Evolutionary conservation across 116 monocot genomes (phyloP).

Genomic region (Trichopus zeylanicus): DNA sequence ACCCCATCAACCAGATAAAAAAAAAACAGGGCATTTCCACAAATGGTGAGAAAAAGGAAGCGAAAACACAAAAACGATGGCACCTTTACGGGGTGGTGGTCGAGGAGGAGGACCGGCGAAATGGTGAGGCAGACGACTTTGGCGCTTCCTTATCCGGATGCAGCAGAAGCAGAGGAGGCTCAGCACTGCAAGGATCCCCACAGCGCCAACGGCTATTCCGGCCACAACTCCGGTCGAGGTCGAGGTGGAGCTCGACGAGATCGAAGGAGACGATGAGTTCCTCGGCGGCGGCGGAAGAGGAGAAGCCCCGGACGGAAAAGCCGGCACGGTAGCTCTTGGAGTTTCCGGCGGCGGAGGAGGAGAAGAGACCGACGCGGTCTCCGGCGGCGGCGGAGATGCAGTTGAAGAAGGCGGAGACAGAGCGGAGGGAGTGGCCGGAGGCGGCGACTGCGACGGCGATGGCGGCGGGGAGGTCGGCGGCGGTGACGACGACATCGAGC

Average conservation of each 20-base stretch:
- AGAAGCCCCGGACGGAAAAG: neutral
- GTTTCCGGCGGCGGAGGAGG: constrained; percentile 1
- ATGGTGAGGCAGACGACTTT: neutral
- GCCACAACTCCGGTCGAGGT: constrained; percentile 1
- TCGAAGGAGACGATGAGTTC: neutral
- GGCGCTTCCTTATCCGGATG: constrained; percentile 9
- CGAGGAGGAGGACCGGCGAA: constrained; percentile 7
- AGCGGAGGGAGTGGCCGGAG: neutral
- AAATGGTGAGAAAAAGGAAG: neutral
- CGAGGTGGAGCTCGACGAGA: constrained; percentile 8
- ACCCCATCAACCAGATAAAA: neutral
- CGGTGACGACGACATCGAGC: constrained; percentile 4
- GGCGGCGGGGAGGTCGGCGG: constrained; percentile 3
- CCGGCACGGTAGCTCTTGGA: too few species aligned
- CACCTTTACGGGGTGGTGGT: neutral
- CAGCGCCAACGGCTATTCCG: constrained; percentile 16
- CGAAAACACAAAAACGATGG: neutral
- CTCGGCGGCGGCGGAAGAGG: neutral
- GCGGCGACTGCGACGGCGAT: neutral
- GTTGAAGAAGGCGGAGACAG: constrained; percentile 1
- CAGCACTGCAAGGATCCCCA: constrained; percentile 9
- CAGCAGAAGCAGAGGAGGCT: constrained; percentile 3
- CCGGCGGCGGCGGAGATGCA: neutral
- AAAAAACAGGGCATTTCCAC: neutral
- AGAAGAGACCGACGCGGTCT: neutral